Percentiles rank a stretch among this genome's conserved stretches.
phyloP scores from a whole-genome alignment of 495 filamentous ascomycete genomes.

The Parmelia sp. region DNA sequence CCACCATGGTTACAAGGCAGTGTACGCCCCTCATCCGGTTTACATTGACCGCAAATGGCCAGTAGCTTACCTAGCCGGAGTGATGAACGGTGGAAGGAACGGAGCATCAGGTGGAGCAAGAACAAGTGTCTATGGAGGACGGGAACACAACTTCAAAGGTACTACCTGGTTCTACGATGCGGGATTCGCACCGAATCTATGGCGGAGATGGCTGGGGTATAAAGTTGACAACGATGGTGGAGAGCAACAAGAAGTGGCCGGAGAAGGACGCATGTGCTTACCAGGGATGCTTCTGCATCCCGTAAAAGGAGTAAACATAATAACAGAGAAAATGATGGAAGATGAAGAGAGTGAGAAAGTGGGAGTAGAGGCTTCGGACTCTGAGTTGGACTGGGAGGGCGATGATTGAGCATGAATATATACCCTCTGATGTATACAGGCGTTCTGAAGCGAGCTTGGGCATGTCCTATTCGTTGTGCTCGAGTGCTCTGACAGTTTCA shows the following conservation, averaged over 20 bases:
- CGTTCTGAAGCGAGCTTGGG: not conserved
- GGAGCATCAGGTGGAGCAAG: constrained; percentile 69
- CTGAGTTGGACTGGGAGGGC: constrained; percentile 13
- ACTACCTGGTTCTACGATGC: constrained; percentile 95
- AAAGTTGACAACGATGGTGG: constrained; percentile 81
- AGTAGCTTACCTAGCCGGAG: constrained; percentile 63
- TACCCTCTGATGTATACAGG: constrained; percentile 11
- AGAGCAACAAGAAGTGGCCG: constrained; percentile 68
- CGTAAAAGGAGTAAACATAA: constrained; percentile 76
- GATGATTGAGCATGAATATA: not conserved
- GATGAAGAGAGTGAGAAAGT: constrained; percentile 31
- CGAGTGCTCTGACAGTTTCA: no score
- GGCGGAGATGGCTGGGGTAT: constrained; percentile 79
- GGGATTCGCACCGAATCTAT: constrained; percentile 74
- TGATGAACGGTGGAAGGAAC: constrained; percentile 80
- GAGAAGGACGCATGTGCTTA: constrained; percentile 88
- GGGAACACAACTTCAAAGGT: constrained; percentile 84
- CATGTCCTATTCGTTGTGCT: no score
- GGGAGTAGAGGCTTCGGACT: constrained; percentile 25
- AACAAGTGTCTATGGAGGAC: constrained; percentile 71
- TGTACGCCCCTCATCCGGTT: constrained; percentile 85
- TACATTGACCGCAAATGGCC: constrained; percentile 92
- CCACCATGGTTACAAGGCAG: constrained; percentile 92
- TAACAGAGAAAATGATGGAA: constrained; percentile 51
- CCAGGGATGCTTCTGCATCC: constrained; percentile 91